These are phyloP conservation scores for Backusella tuberculispora DNA, from an alignment of 192 early-diverging fungal species.

Conservation along the genomic window DNA sequence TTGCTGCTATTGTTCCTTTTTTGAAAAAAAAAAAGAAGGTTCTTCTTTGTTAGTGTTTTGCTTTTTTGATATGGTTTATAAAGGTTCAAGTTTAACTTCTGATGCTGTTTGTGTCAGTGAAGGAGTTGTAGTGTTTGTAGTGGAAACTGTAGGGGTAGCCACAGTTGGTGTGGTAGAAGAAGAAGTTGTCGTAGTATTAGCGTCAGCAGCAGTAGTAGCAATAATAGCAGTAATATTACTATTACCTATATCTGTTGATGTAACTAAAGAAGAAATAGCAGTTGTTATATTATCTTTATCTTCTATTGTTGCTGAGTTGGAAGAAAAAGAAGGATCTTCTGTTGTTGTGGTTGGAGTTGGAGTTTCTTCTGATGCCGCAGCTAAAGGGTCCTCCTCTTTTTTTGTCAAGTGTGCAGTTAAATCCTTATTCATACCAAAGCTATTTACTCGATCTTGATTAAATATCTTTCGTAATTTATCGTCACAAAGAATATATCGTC, in stretches of 20 bases:
- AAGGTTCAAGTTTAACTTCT: not conserved
- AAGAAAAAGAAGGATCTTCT: not conserved
- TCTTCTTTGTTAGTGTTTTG: no score
- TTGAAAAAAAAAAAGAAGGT: no score
- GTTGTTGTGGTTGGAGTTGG: not conserved
- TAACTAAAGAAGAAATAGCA: not conserved
- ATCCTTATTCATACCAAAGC: constrained; percentile 67
- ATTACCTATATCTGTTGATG: not conserved
- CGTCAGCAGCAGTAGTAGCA: not conserved
- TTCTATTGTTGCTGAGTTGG: not conserved
- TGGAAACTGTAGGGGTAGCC: not conserved
- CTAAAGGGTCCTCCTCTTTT: constrained; percentile 22
- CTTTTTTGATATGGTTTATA: not conserved
- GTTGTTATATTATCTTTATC: not conserved
- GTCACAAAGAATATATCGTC: constrained; percentile 58
- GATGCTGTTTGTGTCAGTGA: not conserved
- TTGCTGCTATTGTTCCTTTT: no score
- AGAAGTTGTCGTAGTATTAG: not conserved
- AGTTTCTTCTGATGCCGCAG: not conserved
- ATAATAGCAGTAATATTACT: not conserved
- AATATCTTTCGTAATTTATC: constrained; percentile 53
- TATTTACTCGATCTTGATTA: constrained; percentile 53
- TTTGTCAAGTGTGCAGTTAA: constrained; percentile 58
- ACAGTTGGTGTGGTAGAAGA: not conserved
- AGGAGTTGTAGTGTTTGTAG: constrained; percentile 1